Base-by-base conservation (phyloP, 495 filamentous ascomycete species). In the Penicillium bialowiezense region DNA sequence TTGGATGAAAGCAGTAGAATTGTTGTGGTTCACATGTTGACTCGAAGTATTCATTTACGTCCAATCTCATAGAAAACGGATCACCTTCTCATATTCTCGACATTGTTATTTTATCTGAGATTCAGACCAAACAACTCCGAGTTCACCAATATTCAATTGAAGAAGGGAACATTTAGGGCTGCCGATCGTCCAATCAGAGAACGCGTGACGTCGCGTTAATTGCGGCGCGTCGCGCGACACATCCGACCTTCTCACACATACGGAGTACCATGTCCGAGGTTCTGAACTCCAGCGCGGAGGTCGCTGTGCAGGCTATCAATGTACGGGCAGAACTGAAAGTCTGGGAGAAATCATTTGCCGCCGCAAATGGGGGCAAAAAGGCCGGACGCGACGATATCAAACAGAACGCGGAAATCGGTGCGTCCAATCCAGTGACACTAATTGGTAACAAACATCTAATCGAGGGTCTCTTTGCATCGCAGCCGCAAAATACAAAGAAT, bases 401-500 rank as follows among this genome's bases (percentile, higher is more conserved):
- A 67, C 77, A 84, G 48, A 82, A 91, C 56, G 81, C 82, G 7
- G 80, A 80, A 3, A 96, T 97, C 58, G 87, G 90, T 95, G 77
- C 26, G 69, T 50, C 38, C 8, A 44, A 7, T 19, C 1, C 5
- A 4, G 6, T 7, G 5, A 26, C 14, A 29, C 3, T 17, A 7
- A 1, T 21, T 3, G 38, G 12, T 15, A 17, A 12, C 42, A 44
- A 20, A 5, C n/a, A 5, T 32, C 19, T 48, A 10, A 41, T 24
- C 33, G 2, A 5, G 7, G 2, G 18, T 20, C 9, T 15, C 15
- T 17, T 19, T 28, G 29, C 35, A 17, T 35, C 53, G 26, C 52
- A 95, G 90, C 89, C 32, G 73, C 79, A 2, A 96, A 97, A 71
- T 97, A 98, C 69, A 96, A 91, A 58, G 83, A 89, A 52, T 98